A percentile compares a stretch with the other conserved stretches of the same genome.
Conservation (phyloP, 768 basidiomycete species). For the Hortiboletus flavorubellus region DNA sequence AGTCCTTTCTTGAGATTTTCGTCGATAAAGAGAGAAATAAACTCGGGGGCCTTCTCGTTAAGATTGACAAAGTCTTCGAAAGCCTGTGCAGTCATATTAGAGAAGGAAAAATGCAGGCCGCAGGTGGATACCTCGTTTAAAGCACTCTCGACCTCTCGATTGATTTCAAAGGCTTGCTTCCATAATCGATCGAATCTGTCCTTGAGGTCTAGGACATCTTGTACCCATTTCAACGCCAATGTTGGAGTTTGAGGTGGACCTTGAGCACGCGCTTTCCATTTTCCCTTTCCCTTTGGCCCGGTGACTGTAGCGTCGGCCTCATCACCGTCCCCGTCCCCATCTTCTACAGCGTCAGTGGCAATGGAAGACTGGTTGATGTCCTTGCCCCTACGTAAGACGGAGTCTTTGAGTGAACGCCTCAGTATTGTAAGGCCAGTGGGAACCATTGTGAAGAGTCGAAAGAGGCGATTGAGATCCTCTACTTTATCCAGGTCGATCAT, state of each 20-base stretch:
- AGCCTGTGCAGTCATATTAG: conserved; percentile 51
- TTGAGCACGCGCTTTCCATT: conserved; percentile 49
- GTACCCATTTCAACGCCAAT: conserved; percentile 87
- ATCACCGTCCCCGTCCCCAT: conserved; percentile 34
- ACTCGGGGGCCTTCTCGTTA: conserved; percentile 87
- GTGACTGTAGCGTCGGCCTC: conserved; percentile 35
- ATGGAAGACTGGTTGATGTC: conserved; percentile 70
- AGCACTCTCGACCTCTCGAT: conserved; percentile 75
- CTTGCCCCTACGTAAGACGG: conserved; percentile 68
- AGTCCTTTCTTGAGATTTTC: conserved; percentile 93
- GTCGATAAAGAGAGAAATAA: conserved; percentile 94
- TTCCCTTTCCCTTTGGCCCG: conserved; percentile 49
- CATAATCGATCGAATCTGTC: conserved; percentile 84
- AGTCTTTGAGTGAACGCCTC: conserved; percentile 65
- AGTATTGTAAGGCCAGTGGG: conserved; percentile 63
- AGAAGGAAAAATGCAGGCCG: not conserved
- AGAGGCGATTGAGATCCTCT: conserved; percentile 76
- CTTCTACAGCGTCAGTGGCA: conserved; percentile 36
- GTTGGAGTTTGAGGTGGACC: conserved; percentile 41
- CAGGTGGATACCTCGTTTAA: conserved; percentile 71
- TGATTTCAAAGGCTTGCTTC: conserved; percentile 63
- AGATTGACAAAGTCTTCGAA: conserved; percentile 90
- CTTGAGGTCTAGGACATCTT: conserved; percentile 86
- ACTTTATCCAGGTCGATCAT: conserved; percentile 84
- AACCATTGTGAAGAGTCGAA: conserved; percentile 68